phyloP scores from a whole-genome alignment of 306 rosid species.

The Inga oerstediana region DNA sequence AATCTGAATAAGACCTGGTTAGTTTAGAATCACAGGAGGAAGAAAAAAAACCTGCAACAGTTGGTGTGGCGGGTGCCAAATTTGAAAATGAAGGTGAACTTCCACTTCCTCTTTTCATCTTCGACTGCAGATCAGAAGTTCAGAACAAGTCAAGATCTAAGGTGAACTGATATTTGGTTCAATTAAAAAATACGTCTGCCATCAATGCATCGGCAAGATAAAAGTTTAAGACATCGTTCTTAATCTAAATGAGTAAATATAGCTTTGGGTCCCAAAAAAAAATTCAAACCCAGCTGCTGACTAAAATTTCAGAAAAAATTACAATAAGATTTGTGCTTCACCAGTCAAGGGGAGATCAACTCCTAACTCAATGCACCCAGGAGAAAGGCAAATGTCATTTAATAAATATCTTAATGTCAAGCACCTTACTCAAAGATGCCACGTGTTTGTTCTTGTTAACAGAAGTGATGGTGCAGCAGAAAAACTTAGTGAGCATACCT shows the following conservation, averaged over 20 bases:
- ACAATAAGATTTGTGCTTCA: conserved; percentile 15
- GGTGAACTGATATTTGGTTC: neutral
- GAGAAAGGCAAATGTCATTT: conserved; percentile 18
- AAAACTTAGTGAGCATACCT: conserved; percentile 61
- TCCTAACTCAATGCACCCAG: conserved; percentile 19
- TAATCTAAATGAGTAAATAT: neutral
- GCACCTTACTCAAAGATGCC: conserved; percentile 26
- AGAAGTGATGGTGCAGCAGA: conserved; percentile 26
- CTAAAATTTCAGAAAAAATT: conserved; percentile 16
- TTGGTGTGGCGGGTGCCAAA: conserved; percentile 38
- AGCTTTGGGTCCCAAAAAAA: neutral
- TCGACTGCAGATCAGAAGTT: conserved; percentile 67
- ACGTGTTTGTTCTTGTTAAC: conserved; percentile 27
- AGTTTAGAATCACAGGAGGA: conserved; percentile 18
- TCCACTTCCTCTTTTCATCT: conserved; percentile 83
- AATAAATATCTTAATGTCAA: conserved; percentile 10
- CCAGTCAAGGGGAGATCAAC: conserved; percentile 14
- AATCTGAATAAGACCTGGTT: neutral
- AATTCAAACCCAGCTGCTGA: neutral
- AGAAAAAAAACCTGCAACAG: conserved; percentile 53
- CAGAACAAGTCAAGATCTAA: conserved; percentile 23
- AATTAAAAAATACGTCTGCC: neutral
- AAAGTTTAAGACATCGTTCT: conserved; percentile 16
- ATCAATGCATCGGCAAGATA: conserved; percentile 9
- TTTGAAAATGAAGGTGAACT: conserved; percentile 39